A percentile compares a stretch with the other conserved stretches of the same genome.
These are phyloP conservation scores for Pelargonium australe DNA, from an alignment of 441 rosid species.

Conservation along the genomic window DNA sequence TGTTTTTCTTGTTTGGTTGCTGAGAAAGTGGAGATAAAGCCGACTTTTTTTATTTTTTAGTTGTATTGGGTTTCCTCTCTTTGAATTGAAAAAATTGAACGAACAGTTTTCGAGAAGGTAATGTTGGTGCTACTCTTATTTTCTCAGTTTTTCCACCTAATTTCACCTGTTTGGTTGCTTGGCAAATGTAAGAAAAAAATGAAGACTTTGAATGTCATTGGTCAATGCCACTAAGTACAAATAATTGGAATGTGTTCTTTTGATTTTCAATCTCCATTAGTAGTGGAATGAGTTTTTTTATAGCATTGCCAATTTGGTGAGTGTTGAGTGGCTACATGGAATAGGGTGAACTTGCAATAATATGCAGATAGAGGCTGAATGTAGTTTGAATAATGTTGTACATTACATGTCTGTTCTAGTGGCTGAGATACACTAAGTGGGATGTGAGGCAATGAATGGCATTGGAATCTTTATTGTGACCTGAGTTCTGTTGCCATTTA, in stretches of 20 bases:
- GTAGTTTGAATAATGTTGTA: background rate
- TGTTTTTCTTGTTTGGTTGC: constrained; percentile 6
- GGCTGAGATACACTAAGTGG: too few species aligned
- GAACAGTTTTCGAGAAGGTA: background rate
- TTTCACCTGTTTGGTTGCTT: background rate
- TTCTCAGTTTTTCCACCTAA: background rate
- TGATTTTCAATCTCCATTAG: background rate
- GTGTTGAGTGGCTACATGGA: background rate
- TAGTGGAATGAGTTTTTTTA: background rate
- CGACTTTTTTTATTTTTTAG: background rate
- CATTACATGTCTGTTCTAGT: too few species aligned
- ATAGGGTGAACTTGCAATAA: background rate
- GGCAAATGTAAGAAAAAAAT: background rate
- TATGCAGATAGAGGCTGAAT: background rate
- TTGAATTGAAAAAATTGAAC: background rate
- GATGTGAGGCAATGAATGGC: background rate
- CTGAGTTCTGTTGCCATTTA: background rate
- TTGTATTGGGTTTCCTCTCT: background rate
- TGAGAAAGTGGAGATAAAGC: constrained; percentile 3
- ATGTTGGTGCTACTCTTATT: background rate
- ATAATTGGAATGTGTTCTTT: background rate
- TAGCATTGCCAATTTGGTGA: background rate
- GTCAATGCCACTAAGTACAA: background rate
- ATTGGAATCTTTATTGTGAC: background rate
- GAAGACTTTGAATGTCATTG: background rate